Base-by-base conservation (phyloP, 805 yeast genomes). In the Candida taoyuanica region DNA sequence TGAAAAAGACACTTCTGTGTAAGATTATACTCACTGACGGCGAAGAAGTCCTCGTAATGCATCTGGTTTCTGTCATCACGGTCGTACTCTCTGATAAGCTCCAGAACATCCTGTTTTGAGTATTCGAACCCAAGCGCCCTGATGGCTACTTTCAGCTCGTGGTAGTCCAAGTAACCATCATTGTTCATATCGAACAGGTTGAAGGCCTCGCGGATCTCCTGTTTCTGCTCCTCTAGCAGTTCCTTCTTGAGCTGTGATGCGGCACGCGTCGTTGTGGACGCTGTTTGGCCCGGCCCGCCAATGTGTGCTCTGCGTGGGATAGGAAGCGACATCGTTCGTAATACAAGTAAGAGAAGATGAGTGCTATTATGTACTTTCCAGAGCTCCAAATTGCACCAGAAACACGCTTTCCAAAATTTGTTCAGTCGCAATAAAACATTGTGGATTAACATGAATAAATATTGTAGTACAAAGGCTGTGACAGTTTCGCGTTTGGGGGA, bases 191-290 rank as follows among this genome's bases (percentile, higher is more conserved):
- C 98, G 60, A 93, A 93, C 23, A 91, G 68, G 34, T 81, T 74
- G 57, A 91, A 91, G 55, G 97, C 97, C 56, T 89, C 97, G 44
- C 87, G 71, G 48, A 89, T 86, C 57, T 91, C 96, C 54, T 85
- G 93, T 49, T 82, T 83, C 58, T 88, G 95, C 52, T 88, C 96
- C 39, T 85, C 86, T 43, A 85, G 65, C 29, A 88, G 68, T 51
- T 86, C 95, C 31, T 67, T 68, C 50, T 74, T 77, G 55, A 75
- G 61, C 50, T 66, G 78, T 17, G 59, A 49, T 15, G 58, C 53
- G 17, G 49, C 42, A 37, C 49, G 50, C 41, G 51, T 35, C 42
- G 39, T 43, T 33, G 34, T 16, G 25, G n/a, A 5, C 6, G 30
- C 17, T n/a, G 30, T 7, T 12, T 28, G 30, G 17, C 30, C 30